phyloP scores from a whole-genome alignment of 352 stramenopile species.

The Phytophthora citrophthora region DNA sequence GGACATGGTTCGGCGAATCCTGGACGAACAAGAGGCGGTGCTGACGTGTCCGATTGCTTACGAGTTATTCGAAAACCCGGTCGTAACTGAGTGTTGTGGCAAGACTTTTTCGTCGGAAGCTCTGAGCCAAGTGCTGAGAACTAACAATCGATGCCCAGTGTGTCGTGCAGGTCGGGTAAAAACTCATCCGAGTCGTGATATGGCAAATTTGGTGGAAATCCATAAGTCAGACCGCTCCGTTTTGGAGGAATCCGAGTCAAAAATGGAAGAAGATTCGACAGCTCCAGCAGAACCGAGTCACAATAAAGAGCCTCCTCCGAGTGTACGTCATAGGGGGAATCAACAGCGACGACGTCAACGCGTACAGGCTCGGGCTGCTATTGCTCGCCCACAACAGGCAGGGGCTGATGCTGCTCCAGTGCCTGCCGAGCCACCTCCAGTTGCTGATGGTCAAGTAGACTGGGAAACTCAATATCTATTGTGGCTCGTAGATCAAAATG shows the following conservation, averaged over 20 bases:
- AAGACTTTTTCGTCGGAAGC: slow-evolving; percentile 19
- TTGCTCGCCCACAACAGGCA: not conserved
- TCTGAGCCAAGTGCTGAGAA: not conserved
- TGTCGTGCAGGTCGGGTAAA: slow-evolving; percentile 3
- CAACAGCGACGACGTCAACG: slow-evolving; percentile 1
- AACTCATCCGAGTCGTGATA: slow-evolving; percentile 8
- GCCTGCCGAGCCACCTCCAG: slow-evolving; percentile 1
- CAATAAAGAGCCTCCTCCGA: not conserved
- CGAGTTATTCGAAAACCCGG: slow-evolving; percentile 20
- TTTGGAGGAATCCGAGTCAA: slow-evolving; percentile 7
- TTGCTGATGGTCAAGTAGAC: not conserved
- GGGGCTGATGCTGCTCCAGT: not conserved
- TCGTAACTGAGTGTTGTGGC: slow-evolving; percentile 18
- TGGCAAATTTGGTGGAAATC: slow-evolving; percentile 16
- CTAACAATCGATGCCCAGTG: slow-evolving; percentile 8
- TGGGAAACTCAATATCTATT: slow-evolving; percentile 1
- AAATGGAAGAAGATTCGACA: not conserved
- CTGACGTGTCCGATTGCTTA: slow-evolving; percentile 21
- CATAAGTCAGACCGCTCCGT: slow-evolving; percentile 3
- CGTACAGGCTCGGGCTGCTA: not conserved
- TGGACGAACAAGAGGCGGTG: slow-evolving; percentile 15
- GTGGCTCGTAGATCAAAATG: not conserved
- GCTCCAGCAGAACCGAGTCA: not conserved
- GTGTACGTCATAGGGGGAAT: not conserved
- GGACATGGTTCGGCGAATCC: not conserved